Evolutionary conservation across 306 rosid genomes (phyloP).

Genomic region (Delonix regia): DNA sequence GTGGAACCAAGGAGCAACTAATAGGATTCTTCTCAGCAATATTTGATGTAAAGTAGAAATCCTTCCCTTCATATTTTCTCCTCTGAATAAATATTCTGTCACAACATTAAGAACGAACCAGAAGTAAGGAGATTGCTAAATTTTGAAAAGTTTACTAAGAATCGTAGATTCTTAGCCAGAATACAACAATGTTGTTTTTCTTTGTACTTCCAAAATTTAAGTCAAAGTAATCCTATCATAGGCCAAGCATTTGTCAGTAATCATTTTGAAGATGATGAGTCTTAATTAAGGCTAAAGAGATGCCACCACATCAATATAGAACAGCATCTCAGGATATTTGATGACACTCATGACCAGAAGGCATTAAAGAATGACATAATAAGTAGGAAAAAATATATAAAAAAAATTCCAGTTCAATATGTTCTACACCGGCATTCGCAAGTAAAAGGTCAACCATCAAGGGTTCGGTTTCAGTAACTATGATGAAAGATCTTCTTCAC

Average conservation of each 20-base stretch:
- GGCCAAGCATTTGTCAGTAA: background rate
- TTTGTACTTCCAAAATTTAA: background rate
- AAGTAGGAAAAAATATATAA: background rate
- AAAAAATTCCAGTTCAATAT: background rate
- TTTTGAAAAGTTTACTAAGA: background rate
- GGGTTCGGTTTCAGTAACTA: background rate
- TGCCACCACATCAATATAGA: background rate
- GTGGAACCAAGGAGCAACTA: no score
- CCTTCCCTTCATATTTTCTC: background rate
- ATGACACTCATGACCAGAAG: background rate
- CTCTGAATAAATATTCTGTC: background rate
- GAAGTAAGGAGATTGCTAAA: no score
- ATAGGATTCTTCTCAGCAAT: no score
- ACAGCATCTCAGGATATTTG: background rate
- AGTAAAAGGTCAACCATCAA: background rate
- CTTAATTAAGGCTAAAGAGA: background rate
- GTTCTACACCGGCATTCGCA: background rate
- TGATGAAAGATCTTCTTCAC: background rate
- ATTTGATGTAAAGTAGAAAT: no score
- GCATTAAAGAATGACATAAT: background rate
- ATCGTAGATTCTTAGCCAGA: background rate
- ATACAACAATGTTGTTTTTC: background rate
- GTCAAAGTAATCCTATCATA: background rate
- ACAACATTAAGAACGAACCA: background rate
- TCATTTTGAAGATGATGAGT: background rate